Conservation (phyloP, 2,329 filamentous ascomycete genomes). For the Botrytis paeoniae region DNA sequence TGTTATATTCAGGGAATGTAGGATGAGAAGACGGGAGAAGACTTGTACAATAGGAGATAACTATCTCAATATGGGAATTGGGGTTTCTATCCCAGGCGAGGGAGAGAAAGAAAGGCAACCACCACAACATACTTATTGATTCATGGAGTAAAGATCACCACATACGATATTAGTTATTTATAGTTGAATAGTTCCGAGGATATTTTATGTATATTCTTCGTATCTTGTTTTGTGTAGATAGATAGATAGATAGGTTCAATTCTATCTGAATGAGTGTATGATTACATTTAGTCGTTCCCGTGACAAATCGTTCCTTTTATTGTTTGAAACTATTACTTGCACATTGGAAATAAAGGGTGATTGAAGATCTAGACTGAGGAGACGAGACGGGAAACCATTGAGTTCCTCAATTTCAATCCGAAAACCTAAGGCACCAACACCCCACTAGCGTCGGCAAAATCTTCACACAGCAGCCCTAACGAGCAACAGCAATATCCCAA, state of each 20-base stretch:
- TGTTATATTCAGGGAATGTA: not conserved
- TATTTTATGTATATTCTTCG: constrained; percentile 4
- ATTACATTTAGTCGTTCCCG: no score
- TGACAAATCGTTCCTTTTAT: not conserved
- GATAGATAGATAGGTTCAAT: not conserved
- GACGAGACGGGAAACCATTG: not conserved
- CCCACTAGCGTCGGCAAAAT: constrained; percentile 21
- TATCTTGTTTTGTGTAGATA: not conserved
- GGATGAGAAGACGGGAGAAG: not conserved
- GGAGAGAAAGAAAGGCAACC: not conserved
- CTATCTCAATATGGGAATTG: not conserved
- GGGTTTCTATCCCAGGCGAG: not conserved
- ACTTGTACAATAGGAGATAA: constrained; percentile 6
- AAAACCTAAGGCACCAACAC: not conserved
- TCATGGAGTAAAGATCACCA: not conserved
- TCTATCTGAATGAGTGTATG: not conserved
- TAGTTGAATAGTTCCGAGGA: constrained; percentile 10
- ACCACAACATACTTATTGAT: not conserved
- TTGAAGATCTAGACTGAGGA: not conserved
- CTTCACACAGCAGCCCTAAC: constrained; percentile 20
- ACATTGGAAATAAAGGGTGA: not conserved
- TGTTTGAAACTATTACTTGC: not conserved
- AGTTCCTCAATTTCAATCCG: not conserved
- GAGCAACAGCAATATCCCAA: constrained; percentile 8
- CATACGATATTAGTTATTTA: constrained; percentile 7